Evolutionary conservation across 2,329 filamentous ascomycete genomes (phyloP).

Genomic region (Chaetomium olivaceum): DNA sequence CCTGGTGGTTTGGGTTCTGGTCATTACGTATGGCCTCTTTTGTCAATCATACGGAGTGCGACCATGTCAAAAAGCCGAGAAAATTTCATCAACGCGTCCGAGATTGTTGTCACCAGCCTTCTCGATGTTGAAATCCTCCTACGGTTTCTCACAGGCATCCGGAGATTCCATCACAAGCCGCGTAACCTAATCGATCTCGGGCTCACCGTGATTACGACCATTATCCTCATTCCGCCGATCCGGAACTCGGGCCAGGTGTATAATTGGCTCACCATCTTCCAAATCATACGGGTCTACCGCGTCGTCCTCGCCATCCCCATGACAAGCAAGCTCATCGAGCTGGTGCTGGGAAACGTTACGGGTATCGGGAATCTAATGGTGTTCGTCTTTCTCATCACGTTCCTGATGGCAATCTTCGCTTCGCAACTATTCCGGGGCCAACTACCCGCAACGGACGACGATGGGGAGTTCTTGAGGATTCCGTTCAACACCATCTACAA

Average conservation of each 20-base stretch:
- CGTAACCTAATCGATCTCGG: conserved; percentile 79
- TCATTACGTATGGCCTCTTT: conserved; percentile 80
- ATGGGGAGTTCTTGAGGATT: conserved; percentile 65
- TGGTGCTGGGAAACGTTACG: conserved; percentile 86
- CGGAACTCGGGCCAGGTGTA: conserved; percentile 71
- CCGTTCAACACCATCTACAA: conserved; percentile 93
- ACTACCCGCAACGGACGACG: conserved; percentile 63
- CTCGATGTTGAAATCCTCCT: conserved; percentile 81
- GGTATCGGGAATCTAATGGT: conserved; percentile 94
- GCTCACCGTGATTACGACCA: conserved; percentile 75
- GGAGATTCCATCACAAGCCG: conserved; percentile 71
- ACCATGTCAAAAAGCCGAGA: conserved; percentile 65
- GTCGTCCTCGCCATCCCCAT: conserved; percentile 87
- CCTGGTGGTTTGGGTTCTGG: conserved; percentile 73
- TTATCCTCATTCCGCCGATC: conserved; percentile 85
- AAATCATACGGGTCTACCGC: conserved; percentile 88
- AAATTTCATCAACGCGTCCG: conserved; percentile 68
- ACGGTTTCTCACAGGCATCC: conserved; percentile 77
- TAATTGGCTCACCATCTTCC: conserved; percentile 87
- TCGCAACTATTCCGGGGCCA: conserved; percentile 90
- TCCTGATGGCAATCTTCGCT: conserved; percentile 89
- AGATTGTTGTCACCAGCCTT: conserved; percentile 74
- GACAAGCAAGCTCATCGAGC: conserved; percentile 79
- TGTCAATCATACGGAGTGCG: conserved; percentile 75
- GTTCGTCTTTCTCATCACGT: conserved; percentile 95